Evolutionary conservation across 768 basidiomycete species (phyloP).

Genomic region (Porphyrellus cyaneotinctus): DNA sequence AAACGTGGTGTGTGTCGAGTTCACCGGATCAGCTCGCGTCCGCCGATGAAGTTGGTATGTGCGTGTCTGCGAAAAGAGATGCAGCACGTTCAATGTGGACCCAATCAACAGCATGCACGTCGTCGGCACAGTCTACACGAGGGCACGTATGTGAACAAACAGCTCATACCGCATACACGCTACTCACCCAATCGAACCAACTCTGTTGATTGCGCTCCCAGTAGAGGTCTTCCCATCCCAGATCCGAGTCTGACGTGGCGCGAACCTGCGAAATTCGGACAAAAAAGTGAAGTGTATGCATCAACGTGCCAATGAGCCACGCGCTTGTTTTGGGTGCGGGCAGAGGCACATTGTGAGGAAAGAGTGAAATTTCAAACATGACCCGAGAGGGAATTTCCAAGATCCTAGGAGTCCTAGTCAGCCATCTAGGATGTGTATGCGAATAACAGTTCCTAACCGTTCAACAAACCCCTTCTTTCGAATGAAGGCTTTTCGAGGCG

Average conservation of each 20-base stretch:
- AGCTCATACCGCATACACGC: constrained; percentile 6
- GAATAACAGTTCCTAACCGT: constrained; percentile 38
- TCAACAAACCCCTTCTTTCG: constrained; percentile 64
- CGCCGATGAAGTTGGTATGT: constrained; percentile 65
- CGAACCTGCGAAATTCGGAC: constrained; percentile 57
- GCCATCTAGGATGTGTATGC: constrained; percentile 3
- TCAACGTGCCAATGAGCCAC: constrained; percentile 54
- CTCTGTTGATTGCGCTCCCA: constrained; percentile 56
- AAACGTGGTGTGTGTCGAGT: constrained; percentile 67
- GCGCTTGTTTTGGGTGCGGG: constrained; percentile 66
- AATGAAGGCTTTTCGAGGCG: constrained; percentile 49
- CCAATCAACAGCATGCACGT: constrained; percentile 51
- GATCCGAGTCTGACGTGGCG: constrained; percentile 57
- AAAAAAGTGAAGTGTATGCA: constrained; percentile 68
- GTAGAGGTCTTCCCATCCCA: constrained; percentile 79
- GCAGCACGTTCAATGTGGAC: constrained; percentile 57
- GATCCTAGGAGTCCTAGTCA: constrained; percentile 41
- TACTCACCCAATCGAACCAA: constrained; percentile 79
- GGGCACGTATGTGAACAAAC: constrained; percentile 11
- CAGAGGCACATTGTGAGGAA: constrained; percentile 76
- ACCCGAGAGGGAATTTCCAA: constrained; percentile 65
- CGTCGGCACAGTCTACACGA: constrained; percentile 58
- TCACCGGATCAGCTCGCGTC: constrained; percentile 50
- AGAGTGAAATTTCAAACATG: constrained; percentile 74
- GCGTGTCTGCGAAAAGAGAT: constrained; percentile 66